Evolutionary conservation across 2,329 filamentous ascomycete species (phyloP).

Genomic region (Lizonia empirigonia): DNA sequence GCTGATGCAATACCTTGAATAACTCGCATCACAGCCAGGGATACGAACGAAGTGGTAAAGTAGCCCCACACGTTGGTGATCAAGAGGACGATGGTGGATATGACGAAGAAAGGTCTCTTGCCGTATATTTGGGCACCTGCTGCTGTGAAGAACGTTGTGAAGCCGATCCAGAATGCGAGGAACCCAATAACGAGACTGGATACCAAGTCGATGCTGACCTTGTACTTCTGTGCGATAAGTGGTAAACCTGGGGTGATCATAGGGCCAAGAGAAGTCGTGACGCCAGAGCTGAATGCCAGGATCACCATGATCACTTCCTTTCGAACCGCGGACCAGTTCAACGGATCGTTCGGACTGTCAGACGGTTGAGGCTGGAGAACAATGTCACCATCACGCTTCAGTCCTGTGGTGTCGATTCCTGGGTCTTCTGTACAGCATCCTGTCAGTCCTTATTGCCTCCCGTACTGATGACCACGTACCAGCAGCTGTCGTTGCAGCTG

Average conservation of each 20-base stretch:
- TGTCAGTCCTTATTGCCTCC: not conserved
- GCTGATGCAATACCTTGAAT: conserved; percentile 86
- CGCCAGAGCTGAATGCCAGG: conserved; percentile 43
- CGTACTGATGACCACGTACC: not conserved
- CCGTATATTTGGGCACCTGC: conserved; percentile 49
- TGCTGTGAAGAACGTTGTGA: conserved; percentile 51
- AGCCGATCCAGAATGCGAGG: conserved; percentile 47
- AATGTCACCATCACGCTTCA: conserved; percentile 63
- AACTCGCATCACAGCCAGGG: conserved; percentile 63
- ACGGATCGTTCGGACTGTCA: conserved; percentile 86
- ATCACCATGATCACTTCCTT: conserved; percentile 44
- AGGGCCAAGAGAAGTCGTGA: conserved; percentile 46
- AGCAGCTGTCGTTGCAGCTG: not conserved
- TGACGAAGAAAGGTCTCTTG: conserved; percentile 47
- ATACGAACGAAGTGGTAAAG: conserved; percentile 47
- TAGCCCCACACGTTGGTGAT: conserved; percentile 50
- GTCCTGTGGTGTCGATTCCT: conserved; percentile 23
- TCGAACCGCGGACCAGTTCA: conserved; percentile 51
- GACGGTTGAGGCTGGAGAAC: conserved; percentile 91
- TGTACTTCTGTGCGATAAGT: conserved; percentile 44
- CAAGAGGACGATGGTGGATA: conserved; percentile 46
- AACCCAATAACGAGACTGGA: conserved; percentile 50
- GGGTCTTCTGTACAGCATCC: conserved; percentile 16
- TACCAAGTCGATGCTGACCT: conserved; percentile 47
- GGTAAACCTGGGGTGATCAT: conserved; percentile 50